Percentiles rank a stretch among this genome's conserved stretches.
phyloP scores from a whole-genome alignment of 2,329 filamentous ascomycete genomes.

The Byssothecium circinans region DNA sequence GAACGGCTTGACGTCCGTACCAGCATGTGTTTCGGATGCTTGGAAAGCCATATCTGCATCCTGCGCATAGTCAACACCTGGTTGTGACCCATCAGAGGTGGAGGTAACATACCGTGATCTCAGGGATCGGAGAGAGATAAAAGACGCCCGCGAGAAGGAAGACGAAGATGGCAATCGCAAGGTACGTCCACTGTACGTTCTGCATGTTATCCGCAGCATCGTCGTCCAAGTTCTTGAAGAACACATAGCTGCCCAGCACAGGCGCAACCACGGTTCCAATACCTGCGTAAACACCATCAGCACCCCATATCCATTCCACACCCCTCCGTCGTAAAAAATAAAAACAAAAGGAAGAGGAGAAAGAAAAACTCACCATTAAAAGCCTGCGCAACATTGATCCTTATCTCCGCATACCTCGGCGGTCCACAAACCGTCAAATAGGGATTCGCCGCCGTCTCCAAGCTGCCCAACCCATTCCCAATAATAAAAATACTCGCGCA shows the following conservation, averaged over 20 bases:
- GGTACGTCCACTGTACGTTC: conserved; percentile 67
- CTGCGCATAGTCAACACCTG: conserved; percentile 4
- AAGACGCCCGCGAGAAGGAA: conserved; percentile 60
- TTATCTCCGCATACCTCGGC: conserved; percentile 60
- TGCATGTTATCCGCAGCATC: conserved; percentile 53
- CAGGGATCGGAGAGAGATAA: conserved; percentile 57
- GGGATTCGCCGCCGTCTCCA: conserved; percentile 63
- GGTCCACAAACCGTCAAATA: conserved; percentile 57
- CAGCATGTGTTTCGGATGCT: conserved; percentile 41
- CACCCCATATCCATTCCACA: not conserved
- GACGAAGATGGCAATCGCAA: conserved; percentile 64
- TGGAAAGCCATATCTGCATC: conserved; percentile 59
- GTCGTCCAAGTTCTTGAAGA: conserved; percentile 59
- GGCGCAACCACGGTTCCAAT: conserved; percentile 50
- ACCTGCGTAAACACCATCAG: not conserved
- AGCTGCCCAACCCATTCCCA: conserved; percentile 55
- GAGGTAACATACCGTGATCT: conserved; percentile 51
- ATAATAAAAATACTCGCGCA: conserved; percentile 61
- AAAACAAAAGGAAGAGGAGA: no score
- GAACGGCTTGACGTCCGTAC: conserved; percentile 53
- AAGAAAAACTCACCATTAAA: conserved; percentile 54
- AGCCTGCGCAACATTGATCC: conserved; percentile 62
- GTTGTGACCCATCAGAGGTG: no score
- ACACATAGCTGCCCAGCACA: conserved; percentile 62
- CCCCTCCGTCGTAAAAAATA: conserved; percentile 53